Conservation (phyloP, 768 basidiomycete species). For the Lyophyllum shimeji region DNA sequence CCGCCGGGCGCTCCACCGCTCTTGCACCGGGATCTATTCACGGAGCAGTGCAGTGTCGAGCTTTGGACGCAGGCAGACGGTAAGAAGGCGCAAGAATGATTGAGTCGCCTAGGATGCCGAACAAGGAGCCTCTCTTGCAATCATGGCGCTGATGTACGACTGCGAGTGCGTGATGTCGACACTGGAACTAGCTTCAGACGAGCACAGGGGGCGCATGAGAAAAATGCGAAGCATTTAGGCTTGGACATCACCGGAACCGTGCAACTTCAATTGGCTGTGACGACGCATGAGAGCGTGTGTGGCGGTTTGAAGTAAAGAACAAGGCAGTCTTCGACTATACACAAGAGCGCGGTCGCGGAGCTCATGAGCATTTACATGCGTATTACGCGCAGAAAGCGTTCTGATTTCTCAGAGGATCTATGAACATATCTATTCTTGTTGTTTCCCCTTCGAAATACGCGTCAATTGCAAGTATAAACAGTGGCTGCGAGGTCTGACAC, state of each 20-base stretch:
- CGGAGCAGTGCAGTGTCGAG: no score
- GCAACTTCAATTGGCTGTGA: neutral
- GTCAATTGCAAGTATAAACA: neutral
- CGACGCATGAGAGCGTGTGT: neutral
- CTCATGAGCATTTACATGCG: neutral
- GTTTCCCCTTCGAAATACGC: conserved; percentile 15
- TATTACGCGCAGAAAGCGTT: neutral
- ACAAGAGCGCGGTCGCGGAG: neutral
- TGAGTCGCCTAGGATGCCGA: no score
- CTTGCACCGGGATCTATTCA: neutral
- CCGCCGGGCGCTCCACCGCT: neutral
- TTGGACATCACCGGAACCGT: neutral
- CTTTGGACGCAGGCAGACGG: neutral
- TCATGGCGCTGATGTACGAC: neutral
- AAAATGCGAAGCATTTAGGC: neutral
- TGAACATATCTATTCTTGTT: conserved; percentile 13
- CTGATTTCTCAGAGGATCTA: conserved; percentile 10
- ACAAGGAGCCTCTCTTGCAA: no score
- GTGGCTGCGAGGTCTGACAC: conserved; percentile 6
- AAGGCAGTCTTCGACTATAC: neutral
- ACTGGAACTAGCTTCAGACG: neutral
- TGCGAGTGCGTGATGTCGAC: neutral
- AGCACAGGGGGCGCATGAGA: neutral
- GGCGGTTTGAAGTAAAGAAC: neutral
- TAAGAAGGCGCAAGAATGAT: neutral